phyloP scores from a whole-genome alignment of 208 protist species.

The Lotmaria passim region DNA sequence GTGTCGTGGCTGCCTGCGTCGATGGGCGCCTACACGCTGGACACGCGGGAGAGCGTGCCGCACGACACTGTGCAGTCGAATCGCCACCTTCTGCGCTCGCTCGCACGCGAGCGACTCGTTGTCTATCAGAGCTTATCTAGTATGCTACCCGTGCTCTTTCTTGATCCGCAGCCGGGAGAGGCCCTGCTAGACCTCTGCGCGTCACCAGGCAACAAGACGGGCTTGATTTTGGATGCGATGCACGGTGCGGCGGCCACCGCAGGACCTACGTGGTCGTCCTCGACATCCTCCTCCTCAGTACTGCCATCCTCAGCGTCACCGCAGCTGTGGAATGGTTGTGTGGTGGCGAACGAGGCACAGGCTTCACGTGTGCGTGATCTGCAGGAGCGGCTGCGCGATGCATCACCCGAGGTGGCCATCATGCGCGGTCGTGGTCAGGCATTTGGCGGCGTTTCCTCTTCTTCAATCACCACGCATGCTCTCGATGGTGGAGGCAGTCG shows the following conservation, averaged over 20 bases:
- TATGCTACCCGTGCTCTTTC: slow-evolving; percentile 76
- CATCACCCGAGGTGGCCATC: slow-evolving; percentile 40
- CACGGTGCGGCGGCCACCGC: slow-evolving; percentile 4
- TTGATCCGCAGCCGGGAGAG: slow-evolving; percentile 70
- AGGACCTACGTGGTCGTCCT: neutral
- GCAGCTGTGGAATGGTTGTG: slow-evolving; percentile 29
- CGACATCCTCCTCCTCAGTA: too few relatives aligned
- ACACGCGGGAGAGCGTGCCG: slow-evolving; percentile 40
- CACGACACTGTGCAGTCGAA: slow-evolving; percentile 51
- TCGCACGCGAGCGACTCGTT: slow-evolving; percentile 63
- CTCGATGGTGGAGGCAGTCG: too few relatives aligned
- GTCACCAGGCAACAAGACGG: slow-evolving; percentile 83
- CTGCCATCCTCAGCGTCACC: too few relatives aligned
- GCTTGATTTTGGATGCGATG: slow-evolving; percentile 66
- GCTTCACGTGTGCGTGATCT: slow-evolving; percentile 41
- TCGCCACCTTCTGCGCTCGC: slow-evolving; percentile 57
- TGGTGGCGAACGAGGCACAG: slow-evolving; percentile 75
- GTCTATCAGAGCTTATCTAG: slow-evolving; percentile 77
- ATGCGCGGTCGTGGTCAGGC: slow-evolving; percentile 43
- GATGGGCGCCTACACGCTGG: slow-evolving; percentile 66
- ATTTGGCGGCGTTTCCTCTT: slow-evolving; percentile 6
- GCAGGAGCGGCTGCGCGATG: slow-evolving; percentile 49
- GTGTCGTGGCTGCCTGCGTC: slow-evolving; percentile 63
- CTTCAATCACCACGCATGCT: neutral
- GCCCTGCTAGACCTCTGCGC: slow-evolving; percentile 86